Percentiles rank a stretch among this genome's conserved stretches.
phyloP scores from a whole-genome alignment of 257 asterid species.

The Nicotiana noctiflora region DNA sequence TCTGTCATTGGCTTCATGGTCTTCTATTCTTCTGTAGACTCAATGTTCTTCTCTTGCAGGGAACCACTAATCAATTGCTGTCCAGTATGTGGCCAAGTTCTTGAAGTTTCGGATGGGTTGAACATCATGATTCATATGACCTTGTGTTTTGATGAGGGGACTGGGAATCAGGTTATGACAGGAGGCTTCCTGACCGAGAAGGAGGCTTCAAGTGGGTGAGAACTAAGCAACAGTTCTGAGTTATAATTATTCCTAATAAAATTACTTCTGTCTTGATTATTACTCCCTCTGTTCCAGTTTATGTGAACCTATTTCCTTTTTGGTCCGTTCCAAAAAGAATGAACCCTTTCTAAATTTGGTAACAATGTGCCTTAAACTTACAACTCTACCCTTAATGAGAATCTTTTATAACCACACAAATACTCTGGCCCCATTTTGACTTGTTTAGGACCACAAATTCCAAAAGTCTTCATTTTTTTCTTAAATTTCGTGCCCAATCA shows the following conservation, averaged over 20 bases:
- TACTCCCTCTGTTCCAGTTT: too few relatives aligned
- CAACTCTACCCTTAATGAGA: too few relatives aligned
- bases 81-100: constrained; percentile 93
- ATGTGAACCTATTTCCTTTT: too few relatives aligned
- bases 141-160: constrained; percentile 96
- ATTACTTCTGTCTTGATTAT: constrained; percentile 11
- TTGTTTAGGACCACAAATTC: too few relatives aligned
- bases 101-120: constrained; percentile 69
- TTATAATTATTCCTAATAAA: background rate
- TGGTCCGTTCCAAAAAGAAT: too few relatives aligned
- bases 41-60: constrained; percentile 38
- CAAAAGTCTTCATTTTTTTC: too few relatives aligned
- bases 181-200: constrained; percentile 98
- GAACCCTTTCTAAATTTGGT: too few relatives aligned
- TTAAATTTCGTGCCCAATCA: too few relatives aligned
- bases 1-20: constrained; percentile 39
- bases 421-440: too few relatives aligned
- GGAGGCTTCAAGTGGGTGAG: constrained; percentile 96
- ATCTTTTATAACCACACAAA: too few relatives aligned
- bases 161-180: constrained; percentile 92
- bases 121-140: constrained; percentile 83
- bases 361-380: too few relatives aligned
- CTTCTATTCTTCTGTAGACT: constrained; percentile 11
- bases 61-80: constrained; percentile 84
- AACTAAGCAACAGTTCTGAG: constrained; percentile 11